These are phyloP conservation scores for Coemansia aciculifera DNA, from an alignment of 192 early-diverging fungal species.

Conservation along the genomic window DNA sequence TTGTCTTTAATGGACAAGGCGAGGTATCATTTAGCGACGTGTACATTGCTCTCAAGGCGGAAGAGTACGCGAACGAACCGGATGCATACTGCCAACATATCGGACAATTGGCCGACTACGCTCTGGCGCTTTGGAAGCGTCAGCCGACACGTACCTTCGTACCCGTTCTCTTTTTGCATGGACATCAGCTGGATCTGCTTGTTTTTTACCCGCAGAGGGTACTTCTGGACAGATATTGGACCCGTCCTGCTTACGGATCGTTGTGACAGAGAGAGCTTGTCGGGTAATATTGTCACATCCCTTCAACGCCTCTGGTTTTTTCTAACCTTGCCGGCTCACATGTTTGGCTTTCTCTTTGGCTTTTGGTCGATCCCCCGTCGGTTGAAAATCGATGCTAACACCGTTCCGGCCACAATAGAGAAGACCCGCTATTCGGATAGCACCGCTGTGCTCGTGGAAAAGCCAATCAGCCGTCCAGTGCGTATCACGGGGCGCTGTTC, in stretches of 20 bases:
- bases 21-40: not conserved
- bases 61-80: not conserved
- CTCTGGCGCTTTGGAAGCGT: not conserved
- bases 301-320: not conserved
- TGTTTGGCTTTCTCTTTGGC: not conserved
- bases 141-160: slow-evolving; percentile 18
- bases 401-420: not conserved
- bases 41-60: not conserved
- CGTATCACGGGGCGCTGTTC: not conserved
- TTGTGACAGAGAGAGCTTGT: not conserved
- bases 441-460: not conserved
- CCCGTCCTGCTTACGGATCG: not conserved
- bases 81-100: not conserved
- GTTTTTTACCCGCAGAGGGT: slow-evolving; percentile 22
- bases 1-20: not conserved
- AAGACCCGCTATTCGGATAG: not conserved
- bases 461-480: not conserved
- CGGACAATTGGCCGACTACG: slow-evolving; percentile 32
- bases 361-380: not conserved
- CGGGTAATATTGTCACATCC: not conserved
- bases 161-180: slow-evolving; percentile 15
- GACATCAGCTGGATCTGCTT: slow-evolving; percentile 6
- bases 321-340: not conserved
- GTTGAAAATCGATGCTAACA: not conserved
- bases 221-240: slow-evolving; percentile 1